These are phyloP conservation scores for Cyanidiococcus yangmingshanensis DNA, from an alignment of 23 red algal species.

Conservation along the genomic window DNA sequence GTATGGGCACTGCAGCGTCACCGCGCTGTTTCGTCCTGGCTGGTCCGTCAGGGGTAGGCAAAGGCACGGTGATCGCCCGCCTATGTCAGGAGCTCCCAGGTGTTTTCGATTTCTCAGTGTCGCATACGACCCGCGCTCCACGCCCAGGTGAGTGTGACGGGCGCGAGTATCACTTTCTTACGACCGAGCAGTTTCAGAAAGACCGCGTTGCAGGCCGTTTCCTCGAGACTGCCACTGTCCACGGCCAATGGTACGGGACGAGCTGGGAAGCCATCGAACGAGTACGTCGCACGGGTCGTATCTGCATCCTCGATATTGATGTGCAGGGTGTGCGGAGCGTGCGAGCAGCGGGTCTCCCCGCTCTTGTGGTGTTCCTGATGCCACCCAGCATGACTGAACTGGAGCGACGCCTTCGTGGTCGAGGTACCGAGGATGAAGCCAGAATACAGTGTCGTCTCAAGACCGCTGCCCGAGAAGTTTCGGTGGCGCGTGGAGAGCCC, in stretches of 20 bases:
- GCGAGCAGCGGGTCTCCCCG: slow-evolving; percentile 37
- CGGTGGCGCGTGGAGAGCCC: slow-evolving; percentile 39
- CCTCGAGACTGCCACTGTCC: slow-evolving; percentile 83
- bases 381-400: slow-evolving; percentile 58
- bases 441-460: slow-evolving; percentile 39
- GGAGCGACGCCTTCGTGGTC: slow-evolving; percentile 59
- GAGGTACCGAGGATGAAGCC: slow-evolving; percentile 73
- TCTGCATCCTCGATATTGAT: slow-evolving; percentile 92
- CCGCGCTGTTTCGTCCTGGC: slow-evolving; percentile 58
- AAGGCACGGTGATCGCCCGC: slow-evolving; percentile 74
- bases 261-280: slow-evolving; percentile 47
- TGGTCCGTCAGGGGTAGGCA: slow-evolving; percentile 94
- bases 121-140: slow-evolving; percentile 87
- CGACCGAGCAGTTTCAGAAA: slow-evolving; percentile 41
- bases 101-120: slow-evolving; percentile 72
- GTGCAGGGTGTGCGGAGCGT: slow-evolving; percentile 91
- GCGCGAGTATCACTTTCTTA: slow-evolving; percentile 79
- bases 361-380: slow-evolving; percentile 75
- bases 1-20: neutral
- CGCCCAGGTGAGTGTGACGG: slow-evolving; percentile 75
- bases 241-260: slow-evolving; percentile 88
- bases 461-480: slow-evolving; percentile 62
- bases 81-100: slow-evolving; percentile 35
- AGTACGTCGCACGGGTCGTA: slow-evolving; percentile 38
- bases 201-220: slow-evolving; percentile 57